These are phyloP conservation scores for Salix brachista DNA, from an alignment of 345 rosid species.

Conservation along the genomic window DNA sequence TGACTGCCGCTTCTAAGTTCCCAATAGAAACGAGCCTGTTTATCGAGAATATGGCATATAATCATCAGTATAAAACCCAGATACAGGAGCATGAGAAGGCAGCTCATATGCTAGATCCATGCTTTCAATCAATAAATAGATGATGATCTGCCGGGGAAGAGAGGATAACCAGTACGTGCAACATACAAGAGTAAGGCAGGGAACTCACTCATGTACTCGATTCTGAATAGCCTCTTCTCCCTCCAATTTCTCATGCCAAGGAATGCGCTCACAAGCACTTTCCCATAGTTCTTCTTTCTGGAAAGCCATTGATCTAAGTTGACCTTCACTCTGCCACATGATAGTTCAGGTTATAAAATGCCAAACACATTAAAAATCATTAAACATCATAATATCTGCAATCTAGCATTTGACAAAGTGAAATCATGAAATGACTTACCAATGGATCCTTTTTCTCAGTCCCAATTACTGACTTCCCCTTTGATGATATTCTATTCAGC, in stretches of 20 bases:
- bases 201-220: constrained; percentile 89
- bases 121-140: neutral
- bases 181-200: constrained; percentile 7
- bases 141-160: no score
- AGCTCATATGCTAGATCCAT: neutral
- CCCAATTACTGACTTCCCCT: constrained; percentile 43
- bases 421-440: constrained; percentile 42
- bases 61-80: constrained; percentile 4
- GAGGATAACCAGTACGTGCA: constrained; percentile 1
- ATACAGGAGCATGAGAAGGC: neutral
- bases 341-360: constrained; percentile 6
- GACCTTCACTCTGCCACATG: constrained; percentile 56
- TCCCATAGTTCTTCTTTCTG: constrained; percentile 81
- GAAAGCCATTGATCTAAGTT: constrained; percentile 76
- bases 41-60: constrained; percentile 12
- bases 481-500: constrained; percentile 55
- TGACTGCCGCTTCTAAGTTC: constrained; percentile 94
- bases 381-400: neutral
- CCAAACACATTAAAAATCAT: neutral
- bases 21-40: constrained; percentile 87
- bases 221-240: constrained; percentile 94
- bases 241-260: constrained; percentile 94
- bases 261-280: constrained; percentile 79
- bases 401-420: neutral
- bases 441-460: constrained; percentile 38